Evolutionary conservation across 345 rosid genomes (phyloP).

Genomic region (Bruguiera sexangula): DNA sequence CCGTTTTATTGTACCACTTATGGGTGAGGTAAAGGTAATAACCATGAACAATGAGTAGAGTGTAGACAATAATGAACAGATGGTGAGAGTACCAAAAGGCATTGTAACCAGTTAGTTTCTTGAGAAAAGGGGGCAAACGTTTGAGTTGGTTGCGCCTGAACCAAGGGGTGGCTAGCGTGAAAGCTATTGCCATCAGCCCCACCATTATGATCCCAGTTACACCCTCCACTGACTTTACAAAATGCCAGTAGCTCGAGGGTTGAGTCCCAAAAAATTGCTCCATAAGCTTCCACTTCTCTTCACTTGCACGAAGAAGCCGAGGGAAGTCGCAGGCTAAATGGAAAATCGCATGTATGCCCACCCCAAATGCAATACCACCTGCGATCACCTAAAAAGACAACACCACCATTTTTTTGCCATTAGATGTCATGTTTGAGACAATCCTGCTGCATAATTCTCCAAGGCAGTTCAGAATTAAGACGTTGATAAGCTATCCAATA

Average conservation of each 20-base stretch:
- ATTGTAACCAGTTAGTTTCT: conserved; percentile 75
- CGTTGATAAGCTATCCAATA: background rate
- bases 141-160: conserved; percentile 56
- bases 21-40: conserved; percentile 51
- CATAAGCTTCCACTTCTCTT: conserved; percentile 51
- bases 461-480: background rate
- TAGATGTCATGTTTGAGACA: background rate
- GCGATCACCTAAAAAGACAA: conserved; percentile 52
- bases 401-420: background rate
- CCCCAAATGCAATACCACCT: conserved; percentile 53
- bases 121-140: conserved; percentile 48
- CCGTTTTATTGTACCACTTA: conserved; percentile 66
- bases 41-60: conserved; percentile 67
- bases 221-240: conserved; percentile 60
- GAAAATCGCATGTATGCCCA: conserved; percentile 51
- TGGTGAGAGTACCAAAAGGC: conserved; percentile 93
- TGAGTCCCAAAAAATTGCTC: conserved; percentile 55
- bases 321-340: conserved; percentile 77
- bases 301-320: conserved; percentile 48
- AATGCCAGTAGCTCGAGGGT: conserved; percentile 64
- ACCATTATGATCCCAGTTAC: conserved; percentile 61
- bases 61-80: conserved; percentile 64
- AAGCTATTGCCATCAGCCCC: conserved; percentile 68
- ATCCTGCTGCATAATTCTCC: background rate
- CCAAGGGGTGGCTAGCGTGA: conserved; percentile 72